A percentile compares a stretch with the other conserved stretches of the same genome.
Evolutionary conservation across 1,284 basidiomycete genomes (phyloP).

Genomic region (Cryptococcus deneoformans): DNA sequence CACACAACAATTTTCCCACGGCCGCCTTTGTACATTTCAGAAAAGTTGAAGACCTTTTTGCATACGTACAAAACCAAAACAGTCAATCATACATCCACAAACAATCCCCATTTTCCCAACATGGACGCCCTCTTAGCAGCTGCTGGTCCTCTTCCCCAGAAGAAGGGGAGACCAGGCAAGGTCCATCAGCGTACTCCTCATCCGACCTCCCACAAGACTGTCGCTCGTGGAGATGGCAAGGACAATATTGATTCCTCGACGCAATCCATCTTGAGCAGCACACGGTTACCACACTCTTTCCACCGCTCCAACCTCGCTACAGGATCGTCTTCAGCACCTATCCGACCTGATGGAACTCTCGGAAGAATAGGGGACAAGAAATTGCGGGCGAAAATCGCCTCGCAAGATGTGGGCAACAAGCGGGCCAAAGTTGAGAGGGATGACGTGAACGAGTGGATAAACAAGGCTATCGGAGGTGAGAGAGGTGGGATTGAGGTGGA

Average conservation of each 20-base stretch:
- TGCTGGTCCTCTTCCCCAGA: slow-evolving; percentile 57
- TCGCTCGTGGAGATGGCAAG: slow-evolving; percentile 35
- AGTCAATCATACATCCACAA: too few relatives aligned
- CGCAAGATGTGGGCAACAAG: slow-evolving; percentile 54
- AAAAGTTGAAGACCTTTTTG: too few relatives aligned
- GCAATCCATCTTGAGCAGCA: slow-evolving; percentile 56
- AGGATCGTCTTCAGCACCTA: slow-evolving; percentile 18
- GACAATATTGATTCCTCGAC: slow-evolving; percentile 57
- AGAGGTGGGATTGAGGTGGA: slow-evolving; percentile 48
- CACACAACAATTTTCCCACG: too few relatives aligned
- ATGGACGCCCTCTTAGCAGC: slow-evolving; percentile 73
- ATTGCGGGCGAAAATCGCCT: slow-evolving; percentile 64
- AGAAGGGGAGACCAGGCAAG: slow-evolving; percentile 12
- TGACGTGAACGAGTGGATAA: slow-evolving; percentile 49
- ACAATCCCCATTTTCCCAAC: neutral
- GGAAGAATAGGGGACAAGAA: slow-evolving; percentile 65
- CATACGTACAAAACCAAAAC: too few relatives aligned
- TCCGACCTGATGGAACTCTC: slow-evolving; percentile 30
- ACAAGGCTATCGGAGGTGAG: slow-evolving; percentile 33
- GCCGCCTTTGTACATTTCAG: too few relatives aligned
- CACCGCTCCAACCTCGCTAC: slow-evolving; percentile 32
- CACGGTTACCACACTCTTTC: slow-evolving; percentile 39
- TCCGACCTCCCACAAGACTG: slow-evolving; percentile 33
- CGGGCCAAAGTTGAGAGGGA: slow-evolving; percentile 37
- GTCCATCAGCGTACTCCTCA: slow-evolving; percentile 2